phyloP scores from a whole-genome alignment of 352 stramenopile genomes.

The Sclerospora graminicola region DNA sequence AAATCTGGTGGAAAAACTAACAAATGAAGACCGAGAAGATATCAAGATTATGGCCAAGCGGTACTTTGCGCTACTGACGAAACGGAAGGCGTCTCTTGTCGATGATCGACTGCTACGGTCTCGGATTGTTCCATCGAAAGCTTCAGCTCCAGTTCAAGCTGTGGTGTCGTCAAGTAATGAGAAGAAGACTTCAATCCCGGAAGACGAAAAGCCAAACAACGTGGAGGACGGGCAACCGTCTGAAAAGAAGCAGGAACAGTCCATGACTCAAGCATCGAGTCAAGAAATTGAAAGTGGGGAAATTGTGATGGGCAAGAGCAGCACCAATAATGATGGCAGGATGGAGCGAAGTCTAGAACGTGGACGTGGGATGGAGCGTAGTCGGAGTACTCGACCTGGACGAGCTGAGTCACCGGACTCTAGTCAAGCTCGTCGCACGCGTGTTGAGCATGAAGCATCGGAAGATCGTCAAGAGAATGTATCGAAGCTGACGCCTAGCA shows the following conservation, averaged over 20 bases:
- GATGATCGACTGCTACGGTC: constrained; percentile 48
- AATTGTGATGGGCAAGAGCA: constrained; percentile 26
- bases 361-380: constrained; percentile 16
- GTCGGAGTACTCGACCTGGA: constrained; percentile 13
- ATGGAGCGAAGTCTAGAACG: constrained; percentile 16
- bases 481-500: constrained; percentile 6
- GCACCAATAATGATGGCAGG: constrained; percentile 5
- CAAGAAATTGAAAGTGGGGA: constrained; percentile 49
- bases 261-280: constrained; percentile 10
- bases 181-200: constrained; percentile 12
- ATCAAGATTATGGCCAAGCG: constrained; percentile 87
- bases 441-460: constrained; percentile 13
- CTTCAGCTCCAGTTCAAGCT: constrained; percentile 3
- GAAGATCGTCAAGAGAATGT: constrained; percentile 8
- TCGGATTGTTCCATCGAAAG: constrained; percentile 10
- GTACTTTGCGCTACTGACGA: constrained; percentile 76
- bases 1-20: constrained; percentile 55
- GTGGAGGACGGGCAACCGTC: constrained; percentile 17
- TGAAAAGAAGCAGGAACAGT: constrained; percentile 7
- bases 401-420: constrained; percentile 9
- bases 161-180: constrained; percentile 5
- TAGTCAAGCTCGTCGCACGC: constrained; percentile 13
- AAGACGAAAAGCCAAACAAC: constrained; percentile 13
- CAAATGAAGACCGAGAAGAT: constrained; percentile 75
- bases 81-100: constrained; percentile 52